Conservation (phyloP, 495 filamentous ascomycete species). For the Annulohypoxylon stygium region DNA sequence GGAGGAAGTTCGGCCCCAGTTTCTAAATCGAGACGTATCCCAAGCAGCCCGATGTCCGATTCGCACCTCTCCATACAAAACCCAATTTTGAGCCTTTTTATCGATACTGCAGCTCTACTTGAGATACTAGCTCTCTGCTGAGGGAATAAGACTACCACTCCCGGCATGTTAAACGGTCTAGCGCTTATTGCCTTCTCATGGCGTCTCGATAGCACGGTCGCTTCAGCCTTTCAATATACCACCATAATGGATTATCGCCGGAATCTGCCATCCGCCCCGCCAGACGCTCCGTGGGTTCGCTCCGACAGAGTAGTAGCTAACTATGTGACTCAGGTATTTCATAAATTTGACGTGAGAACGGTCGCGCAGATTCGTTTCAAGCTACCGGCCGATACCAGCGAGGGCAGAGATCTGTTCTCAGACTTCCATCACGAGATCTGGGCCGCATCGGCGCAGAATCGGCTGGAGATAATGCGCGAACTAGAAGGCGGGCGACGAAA, state of each 20-base stretch:
- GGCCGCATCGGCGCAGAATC: no score
- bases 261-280: constrained; percentile 25
- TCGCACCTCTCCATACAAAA: constrained; percentile 29
- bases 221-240: constrained; percentile 7
- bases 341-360: no score
- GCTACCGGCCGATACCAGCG: no score
- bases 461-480: no score
- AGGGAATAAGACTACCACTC: constrained; percentile 40
- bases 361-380: no score
- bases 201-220: constrained; percentile 22
- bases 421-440: no score
- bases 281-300: constrained; percentile 30
- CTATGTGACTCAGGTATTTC: constrained; percentile 43
- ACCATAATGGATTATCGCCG: constrained; percentile 32
- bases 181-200: constrained; percentile 31
- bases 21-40: constrained; percentile 1
- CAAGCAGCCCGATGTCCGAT: constrained; percentile 30
- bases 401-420: no score
- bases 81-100: constrained; percentile 35
- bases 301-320: constrained; percentile 33
- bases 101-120: constrained; percentile 25
- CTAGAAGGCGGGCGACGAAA: no score
- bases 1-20: constrained; percentile 17
- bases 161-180: constrained; percentile 46
- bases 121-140: constrained; percentile 38